Percentiles rank a stretch among this genome's conserved stretches.
Conservation (phyloP, 164 flowering plant genomes). For the Piper longum region DNA sequence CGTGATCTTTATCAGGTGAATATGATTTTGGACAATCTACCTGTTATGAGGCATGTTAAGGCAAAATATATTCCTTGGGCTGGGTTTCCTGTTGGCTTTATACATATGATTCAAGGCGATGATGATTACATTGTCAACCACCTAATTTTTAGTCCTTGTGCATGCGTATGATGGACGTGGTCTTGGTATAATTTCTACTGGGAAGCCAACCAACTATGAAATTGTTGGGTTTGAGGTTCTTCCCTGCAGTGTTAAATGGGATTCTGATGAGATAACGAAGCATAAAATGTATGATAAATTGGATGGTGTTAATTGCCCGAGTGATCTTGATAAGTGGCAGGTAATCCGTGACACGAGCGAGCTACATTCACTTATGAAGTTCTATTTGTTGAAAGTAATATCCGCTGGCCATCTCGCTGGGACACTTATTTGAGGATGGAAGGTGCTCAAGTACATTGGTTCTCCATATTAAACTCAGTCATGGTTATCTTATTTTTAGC, state of each 20-base stretch:
- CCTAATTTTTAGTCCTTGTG: conserved; percentile 27
- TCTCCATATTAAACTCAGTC: conserved; percentile 45
- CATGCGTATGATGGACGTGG: conserved; percentile 32
- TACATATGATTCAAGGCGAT: conserved; percentile 1
- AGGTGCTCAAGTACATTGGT: conserved; percentile 52
- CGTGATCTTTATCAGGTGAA: conserved; percentile 35
- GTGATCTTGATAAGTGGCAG: conserved; percentile 3
- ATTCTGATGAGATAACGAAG: conserved; percentile 22
- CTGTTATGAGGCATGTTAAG: conserved; percentile 24
- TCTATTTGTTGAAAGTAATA: conserved; percentile 34
- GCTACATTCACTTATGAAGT: conserved; percentile 37
- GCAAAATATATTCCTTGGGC: conserved; percentile 25
- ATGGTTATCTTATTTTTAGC: conserved; percentile 47
- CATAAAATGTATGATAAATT: conserved; percentile 10
- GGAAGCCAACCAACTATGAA: neutral
- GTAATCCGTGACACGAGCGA: neutral
- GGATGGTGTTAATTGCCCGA: conserved; percentile 2
- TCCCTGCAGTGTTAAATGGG: conserved; percentile 21
- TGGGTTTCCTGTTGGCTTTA: conserved; percentile 36
- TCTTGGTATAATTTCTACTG: conserved; percentile 33
- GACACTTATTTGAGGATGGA: conserved; percentile 52
- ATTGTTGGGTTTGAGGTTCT: no score
- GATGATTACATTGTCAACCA: conserved; percentile 31
- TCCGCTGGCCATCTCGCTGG: conserved; percentile 48
- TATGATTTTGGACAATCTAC: conserved; percentile 33